Percentiles rank a stretch among this genome's conserved stretches.
Evolutionary conservation across 148 eudicot genomes (phyloP).

Genomic region (Vaccinium vitisidaea): DNA sequence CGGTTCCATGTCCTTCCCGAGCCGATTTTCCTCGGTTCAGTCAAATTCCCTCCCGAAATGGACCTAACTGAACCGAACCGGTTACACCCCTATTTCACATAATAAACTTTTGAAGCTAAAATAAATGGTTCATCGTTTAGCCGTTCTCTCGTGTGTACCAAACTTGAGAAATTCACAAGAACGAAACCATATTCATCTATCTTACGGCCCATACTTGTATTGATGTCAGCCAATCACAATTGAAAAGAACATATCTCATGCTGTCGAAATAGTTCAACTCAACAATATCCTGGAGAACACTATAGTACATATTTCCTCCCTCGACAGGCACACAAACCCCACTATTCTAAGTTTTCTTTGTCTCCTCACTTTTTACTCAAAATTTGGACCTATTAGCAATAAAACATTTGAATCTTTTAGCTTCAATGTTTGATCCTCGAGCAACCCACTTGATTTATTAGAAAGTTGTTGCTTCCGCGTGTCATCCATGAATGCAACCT

Average conservation of each 20-base stretch:
- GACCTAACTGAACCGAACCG: no score
- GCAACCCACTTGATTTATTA: no score
- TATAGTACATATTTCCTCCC: neutral
- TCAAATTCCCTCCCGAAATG: no score
- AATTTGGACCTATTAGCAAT: no score
- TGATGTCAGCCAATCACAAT: neutral
- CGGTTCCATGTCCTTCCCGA: no score
- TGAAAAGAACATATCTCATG: neutral
- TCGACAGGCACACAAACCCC: neutral
- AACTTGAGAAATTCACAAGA: neutral
- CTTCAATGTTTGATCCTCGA: no score
- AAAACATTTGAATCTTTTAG: neutral
- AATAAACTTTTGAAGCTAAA: neutral
- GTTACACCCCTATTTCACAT: neutral
- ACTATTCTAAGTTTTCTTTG: neutral
- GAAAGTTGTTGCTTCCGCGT: no score
- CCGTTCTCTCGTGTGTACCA: neutral
- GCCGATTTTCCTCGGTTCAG: no score
- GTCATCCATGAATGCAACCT: no score
- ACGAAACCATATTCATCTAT: neutral
- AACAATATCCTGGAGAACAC: neutral
- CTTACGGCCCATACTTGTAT: neutral
- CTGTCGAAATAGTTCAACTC: neutral
- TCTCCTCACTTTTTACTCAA: neutral
- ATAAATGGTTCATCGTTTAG: no score